These are phyloP conservation scores for Talaromyces marneffei DNA, from an alignment of 2,329 filamentous ascomycete species.

Conservation along the genomic window DNA sequence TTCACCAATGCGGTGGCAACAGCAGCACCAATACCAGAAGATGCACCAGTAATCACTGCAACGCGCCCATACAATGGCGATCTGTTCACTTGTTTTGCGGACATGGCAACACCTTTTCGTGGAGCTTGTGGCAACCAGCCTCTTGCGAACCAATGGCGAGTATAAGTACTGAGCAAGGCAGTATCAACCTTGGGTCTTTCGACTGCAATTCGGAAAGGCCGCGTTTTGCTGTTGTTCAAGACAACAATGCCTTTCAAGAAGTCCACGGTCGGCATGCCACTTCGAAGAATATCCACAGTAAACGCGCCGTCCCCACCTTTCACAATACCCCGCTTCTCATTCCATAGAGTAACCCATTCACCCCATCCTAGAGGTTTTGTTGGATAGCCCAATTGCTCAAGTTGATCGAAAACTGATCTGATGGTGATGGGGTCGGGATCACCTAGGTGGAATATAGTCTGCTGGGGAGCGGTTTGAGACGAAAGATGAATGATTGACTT, in stretches of 20 bases:
- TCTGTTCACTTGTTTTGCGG: conserved; percentile 40
- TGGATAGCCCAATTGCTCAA: conserved; percentile 63
- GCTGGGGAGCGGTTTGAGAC: conserved; percentile 56
- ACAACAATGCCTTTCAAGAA: conserved; percentile 66
- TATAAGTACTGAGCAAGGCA: conserved; percentile 68
- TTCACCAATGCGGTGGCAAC: conserved; percentile 62
- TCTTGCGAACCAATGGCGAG: conserved; percentile 72
- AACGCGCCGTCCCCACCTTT: conserved; percentile 66
- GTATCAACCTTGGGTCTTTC: conserved; percentile 64
- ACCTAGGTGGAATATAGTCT: conserved; percentile 67
- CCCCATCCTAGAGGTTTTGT: conserved; percentile 63
- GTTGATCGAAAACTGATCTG: conserved; percentile 57
- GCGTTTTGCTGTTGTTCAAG: conserved; percentile 64
- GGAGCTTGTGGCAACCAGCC: conserved; percentile 68
- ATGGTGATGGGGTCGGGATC: conserved; percentile 66
- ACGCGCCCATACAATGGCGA: conserved; percentile 64
- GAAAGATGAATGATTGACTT: conserved; percentile 66
- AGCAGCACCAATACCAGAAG: conserved; percentile 72
- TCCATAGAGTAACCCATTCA: conserved; percentile 70
- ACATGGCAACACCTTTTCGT: conserved; percentile 42
- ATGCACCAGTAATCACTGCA: conserved; percentile 72
- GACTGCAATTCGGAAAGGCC: conserved; percentile 53
- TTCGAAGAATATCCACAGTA: conserved; percentile 71
- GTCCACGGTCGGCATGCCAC: conserved; percentile 71
- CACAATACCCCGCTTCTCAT: conserved; percentile 58